A percentile compares a stretch with the other conserved stretches of the same genome.
phyloP scores from a whole-genome alignment of 2,329 filamentous ascomycete genomes.

The Pyrenochaeta sp. region DNA sequence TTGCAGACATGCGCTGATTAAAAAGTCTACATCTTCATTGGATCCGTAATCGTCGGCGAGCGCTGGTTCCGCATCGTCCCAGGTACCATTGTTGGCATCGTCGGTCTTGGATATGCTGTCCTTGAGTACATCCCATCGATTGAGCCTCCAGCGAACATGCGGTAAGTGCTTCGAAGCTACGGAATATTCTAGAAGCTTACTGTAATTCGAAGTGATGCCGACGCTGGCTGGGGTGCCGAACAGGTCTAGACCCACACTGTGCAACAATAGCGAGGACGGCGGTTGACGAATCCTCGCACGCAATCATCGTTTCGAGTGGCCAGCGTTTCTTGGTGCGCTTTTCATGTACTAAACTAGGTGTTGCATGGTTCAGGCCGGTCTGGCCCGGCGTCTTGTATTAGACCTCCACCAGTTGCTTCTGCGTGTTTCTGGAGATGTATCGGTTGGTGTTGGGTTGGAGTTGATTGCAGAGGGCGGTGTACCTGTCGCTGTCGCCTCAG shows the following conservation, averaged over 20 bases:
- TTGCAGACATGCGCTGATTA: constrained; percentile 13
- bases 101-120: constrained; percentile 76
- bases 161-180: constrained; percentile 37
- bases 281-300: constrained; percentile 31
- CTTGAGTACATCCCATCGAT: constrained; percentile 61
- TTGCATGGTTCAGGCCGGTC: constrained; percentile 11
- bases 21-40: constrained; percentile 96
- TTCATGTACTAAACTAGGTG: constrained; percentile 22
- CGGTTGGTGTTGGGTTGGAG: not conserved
- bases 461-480: constrained; percentile 2
- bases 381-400: not conserved
- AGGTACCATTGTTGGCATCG: constrained; percentile 77
- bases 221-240: constrained; percentile 61
- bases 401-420: not conserved
- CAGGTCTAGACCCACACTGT: constrained; percentile 54
- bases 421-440: constrained; percentile 1
- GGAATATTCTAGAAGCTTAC: constrained; percentile 12
- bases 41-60: constrained; percentile 79
- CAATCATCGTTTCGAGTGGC: constrained; percentile 7
- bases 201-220: constrained; percentile 52
- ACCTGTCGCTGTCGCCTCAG: too few species aligned
- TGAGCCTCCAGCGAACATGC: constrained; percentile 62
- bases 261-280: constrained; percentile 31
- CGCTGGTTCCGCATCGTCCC: constrained; percentile 74
- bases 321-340: constrained; percentile 6